Evolutionary conservation across 106 monocot species (phyloP), one percentile per base, ranked within the genome.

Genomic region (Hemerocallis citrina): DNA sequence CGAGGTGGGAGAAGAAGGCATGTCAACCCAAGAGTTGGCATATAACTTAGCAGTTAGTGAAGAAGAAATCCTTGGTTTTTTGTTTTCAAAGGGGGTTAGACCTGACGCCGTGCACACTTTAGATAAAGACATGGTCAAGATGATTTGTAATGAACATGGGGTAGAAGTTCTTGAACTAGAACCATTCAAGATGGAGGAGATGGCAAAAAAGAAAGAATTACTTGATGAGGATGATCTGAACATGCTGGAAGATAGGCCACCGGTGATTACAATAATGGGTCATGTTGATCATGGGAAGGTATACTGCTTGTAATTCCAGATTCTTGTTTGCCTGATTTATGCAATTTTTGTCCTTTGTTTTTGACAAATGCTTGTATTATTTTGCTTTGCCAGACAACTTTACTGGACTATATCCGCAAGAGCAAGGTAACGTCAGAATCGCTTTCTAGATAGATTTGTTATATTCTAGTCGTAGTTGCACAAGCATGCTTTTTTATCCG

Each of bases 221-320:
- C 68, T 98, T 44, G 90, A 90, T 45, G 87, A 87, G 3, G 84
- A 87, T 35, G 90, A 96, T 67, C 59, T 85, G 57, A 80, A 92
- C 33, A 70, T 63, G 76, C 65, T 98, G 37, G 85, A 85, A 74
- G 75, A 67, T 17, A 75, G 96, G 61, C 82, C 96, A 34, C 96
- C 96, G 15, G 77, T 98, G 63, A 81, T 98, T 58, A 98, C 96
- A 20, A 98, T 98, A 54, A 91, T 98, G 96, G 96, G 96, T 16
- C 96, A 98, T 80, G 96, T 98, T 0, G 96, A 98, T 77, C 96
- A 98, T 57, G 96, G 96, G 58, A 98, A 98, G 91, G 91, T 92
- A 63, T 62, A n/a, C 28, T 65, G 30, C 13, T 60, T 11, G 21
- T 15, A 23, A 7, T 59, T 19, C 38, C 38, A 3, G 3, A 20